A percentile compares a stretch with the other conserved stretches of the same genome.
phyloP scores from a whole-genome alignment of 2,329 filamentous ascomycete genomes.

The Ilyonectria destructans region DNA sequence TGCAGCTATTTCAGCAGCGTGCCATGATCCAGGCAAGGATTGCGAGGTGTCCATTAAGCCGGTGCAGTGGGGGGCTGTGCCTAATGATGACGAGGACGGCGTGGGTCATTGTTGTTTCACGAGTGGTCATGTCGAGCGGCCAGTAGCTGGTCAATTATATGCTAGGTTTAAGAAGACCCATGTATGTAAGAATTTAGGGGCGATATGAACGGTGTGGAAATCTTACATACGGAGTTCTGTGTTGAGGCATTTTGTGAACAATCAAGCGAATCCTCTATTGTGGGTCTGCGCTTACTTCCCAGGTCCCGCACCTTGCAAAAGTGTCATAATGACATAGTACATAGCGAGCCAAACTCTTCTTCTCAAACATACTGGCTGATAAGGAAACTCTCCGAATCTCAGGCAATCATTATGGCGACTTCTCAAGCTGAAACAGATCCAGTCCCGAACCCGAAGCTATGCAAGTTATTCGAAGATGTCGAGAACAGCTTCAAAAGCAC shows the following conservation, averaged over 20 bases:
- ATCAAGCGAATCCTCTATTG: too few relatives aligned
- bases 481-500: constrained; percentile 37
- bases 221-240: too few relatives aligned
- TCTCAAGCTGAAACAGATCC: constrained; percentile 11
- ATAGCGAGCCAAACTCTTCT: too few relatives aligned
- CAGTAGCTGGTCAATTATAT: neutral
- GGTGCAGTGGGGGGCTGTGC: neutral
- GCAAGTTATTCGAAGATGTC: constrained; percentile 35
- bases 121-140: neutral
- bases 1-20: constrained; percentile 10
- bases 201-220: too few relatives aligned
- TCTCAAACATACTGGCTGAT: too few relatives aligned
- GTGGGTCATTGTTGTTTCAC: neutral
- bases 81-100: neutral
- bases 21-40: neutral
- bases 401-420: constrained; percentile 20
- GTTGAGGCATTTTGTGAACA: too few relatives aligned
- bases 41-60: neutral
- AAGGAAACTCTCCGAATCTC: too few relatives aligned
- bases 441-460: constrained; percentile 21
- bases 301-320: too few relatives aligned
- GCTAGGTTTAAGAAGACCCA: too few relatives aligned
- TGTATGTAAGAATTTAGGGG: too few relatives aligned
- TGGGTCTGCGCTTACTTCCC: too few relatives aligned
- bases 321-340: too few relatives aligned